Conservation (phyloP, 768 basidiomycete genomes). For the Pulveroboletus sp. region DNA sequence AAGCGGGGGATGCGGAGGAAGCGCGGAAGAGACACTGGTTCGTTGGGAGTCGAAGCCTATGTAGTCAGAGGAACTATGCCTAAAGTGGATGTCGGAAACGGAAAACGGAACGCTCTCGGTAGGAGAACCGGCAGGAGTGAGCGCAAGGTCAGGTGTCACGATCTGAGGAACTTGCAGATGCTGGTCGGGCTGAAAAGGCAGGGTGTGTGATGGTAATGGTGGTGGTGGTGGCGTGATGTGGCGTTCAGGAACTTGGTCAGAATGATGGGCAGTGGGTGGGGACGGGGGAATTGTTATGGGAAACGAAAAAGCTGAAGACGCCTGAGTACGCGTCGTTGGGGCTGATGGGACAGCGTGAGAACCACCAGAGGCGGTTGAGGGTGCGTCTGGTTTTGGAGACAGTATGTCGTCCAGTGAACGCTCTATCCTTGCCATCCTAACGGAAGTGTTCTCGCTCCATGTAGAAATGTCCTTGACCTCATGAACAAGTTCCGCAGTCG, state of each 20-base stretch:
- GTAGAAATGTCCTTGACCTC: slow-evolving; percentile 2
- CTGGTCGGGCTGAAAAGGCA: slow-evolving; percentile 10
- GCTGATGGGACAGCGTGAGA: slow-evolving; percentile 21
- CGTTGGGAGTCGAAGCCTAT: slow-evolving; percentile 29
- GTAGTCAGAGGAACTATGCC: slow-evolving; percentile 36
- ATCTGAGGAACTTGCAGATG: slow-evolving; percentile 25
- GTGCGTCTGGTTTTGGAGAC: slow-evolving; percentile 27
- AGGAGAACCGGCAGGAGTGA: slow-evolving; percentile 41
- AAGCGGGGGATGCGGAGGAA: slow-evolving; percentile 42
- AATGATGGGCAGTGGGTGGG: slow-evolving; percentile 26
- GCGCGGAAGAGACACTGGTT: slow-evolving; percentile 31
- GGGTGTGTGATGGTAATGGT: slow-evolving; percentile 13
- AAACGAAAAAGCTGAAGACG: slow-evolving; percentile 38
- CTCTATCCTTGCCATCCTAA: slow-evolving; percentile 15
- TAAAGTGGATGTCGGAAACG: slow-evolving; percentile 50
- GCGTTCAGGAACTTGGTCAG: slow-evolving; percentile 14
- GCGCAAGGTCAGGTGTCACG: slow-evolving; percentile 24
- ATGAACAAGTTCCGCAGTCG: slow-evolving; percentile 26
- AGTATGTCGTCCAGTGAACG: slow-evolving; percentile 13
- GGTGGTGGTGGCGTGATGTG: slow-evolving; percentile 6
- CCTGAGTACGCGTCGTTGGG: slow-evolving; percentile 21
- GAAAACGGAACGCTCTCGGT: slow-evolving; percentile 55
- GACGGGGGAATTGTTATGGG: slow-evolving; percentile 44
- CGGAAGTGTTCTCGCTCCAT: slow-evolving; percentile 19
- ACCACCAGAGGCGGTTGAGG: slow-evolving; percentile 29